These are phyloP conservation scores for Ogataea pini DNA, from an alignment of 805 yeast genomes.

Conservation along the genomic window DNA sequence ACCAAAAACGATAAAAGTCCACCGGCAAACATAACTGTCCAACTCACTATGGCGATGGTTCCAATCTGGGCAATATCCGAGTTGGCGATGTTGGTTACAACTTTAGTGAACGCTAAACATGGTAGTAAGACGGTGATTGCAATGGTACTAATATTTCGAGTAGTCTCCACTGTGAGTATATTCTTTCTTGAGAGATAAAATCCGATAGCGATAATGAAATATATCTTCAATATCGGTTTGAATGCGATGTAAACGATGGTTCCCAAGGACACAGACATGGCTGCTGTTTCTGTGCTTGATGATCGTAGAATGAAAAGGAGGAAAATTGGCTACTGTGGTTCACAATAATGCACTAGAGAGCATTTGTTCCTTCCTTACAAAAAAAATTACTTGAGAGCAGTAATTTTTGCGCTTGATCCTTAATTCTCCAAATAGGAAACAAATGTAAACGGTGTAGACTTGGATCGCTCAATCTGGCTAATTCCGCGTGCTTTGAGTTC, in stretches of 20 bases:
- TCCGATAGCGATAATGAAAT: constrained; percentile 69
- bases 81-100: constrained; percentile 65
- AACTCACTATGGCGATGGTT: constrained; percentile 52
- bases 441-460: too few relatives aligned
- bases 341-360: too few relatives aligned
- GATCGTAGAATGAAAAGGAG: not conserved
- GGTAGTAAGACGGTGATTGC: constrained; percentile 73
- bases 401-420: too few relatives aligned
- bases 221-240: constrained; percentile 85
- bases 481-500: too few relatives aligned
- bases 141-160: constrained; percentile 68
- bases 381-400: too few relatives aligned
- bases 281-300: not conserved
- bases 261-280: constrained; percentile 45
- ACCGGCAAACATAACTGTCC: constrained; percentile 48
- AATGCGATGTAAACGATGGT: constrained; percentile 73
- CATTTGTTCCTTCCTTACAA: too few relatives aligned
- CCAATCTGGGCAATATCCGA: constrained; percentile 73
- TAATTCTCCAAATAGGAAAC: too few relatives aligned
- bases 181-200: constrained; percentile 61
- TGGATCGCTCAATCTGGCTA: too few relatives aligned
- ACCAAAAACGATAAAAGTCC: constrained; percentile 42
- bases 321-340: too few relatives aligned
- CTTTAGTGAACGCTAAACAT: constrained; percentile 70
- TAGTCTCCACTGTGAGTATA: constrained; percentile 63